A percentile compares a stretch with the other conserved stretches of the same genome.
Evolutionary conservation across 805 yeast species (phyloP).

Genomic region (Yamadazyma akitaensis): DNA sequence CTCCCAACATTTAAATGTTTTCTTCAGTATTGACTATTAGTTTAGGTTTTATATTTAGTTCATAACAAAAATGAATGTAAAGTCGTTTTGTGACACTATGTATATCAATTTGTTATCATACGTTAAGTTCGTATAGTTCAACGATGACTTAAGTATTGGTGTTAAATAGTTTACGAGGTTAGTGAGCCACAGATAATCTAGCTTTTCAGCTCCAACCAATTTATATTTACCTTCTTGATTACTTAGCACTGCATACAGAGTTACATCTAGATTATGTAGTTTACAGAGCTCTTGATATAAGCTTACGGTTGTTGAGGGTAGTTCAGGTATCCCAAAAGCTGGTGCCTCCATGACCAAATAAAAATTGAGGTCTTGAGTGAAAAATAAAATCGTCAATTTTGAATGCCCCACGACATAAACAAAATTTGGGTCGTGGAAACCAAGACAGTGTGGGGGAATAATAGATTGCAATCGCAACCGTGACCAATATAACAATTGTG

Average conservation of each 20-base stretch:
- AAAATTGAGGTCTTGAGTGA: not conserved
- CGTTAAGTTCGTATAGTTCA: constrained; percentile 9
- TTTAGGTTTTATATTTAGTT: constrained; percentile 6
- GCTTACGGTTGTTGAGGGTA: not conserved
- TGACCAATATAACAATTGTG: not conserved
- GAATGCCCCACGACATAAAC: not conserved
- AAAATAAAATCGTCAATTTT: not conserved
- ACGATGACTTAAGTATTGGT: constrained; percentile 7
- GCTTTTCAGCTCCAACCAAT: constrained; percentile 1
- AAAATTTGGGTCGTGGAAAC: not conserved
- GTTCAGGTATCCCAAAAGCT: not conserved
- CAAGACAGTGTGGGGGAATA: not conserved
- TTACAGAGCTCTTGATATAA: constrained; percentile 3
- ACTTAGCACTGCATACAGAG: constrained; percentile 1
- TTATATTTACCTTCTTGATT: not conserved
- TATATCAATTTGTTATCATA: constrained; percentile 5
- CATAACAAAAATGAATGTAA: constrained; percentile 11
- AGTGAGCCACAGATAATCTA: not conserved
- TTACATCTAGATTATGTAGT: not conserved
- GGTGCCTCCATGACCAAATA: not conserved
- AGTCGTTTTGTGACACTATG: constrained; percentile 9
- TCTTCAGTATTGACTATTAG: constrained; percentile 2
- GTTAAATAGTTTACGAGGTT: constrained; percentile 1
- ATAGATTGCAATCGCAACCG: not conserved
- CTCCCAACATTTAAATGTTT: not conserved